Conservation (phyloP, 441 rosid genomes). For the Erodium chrysanthum region DNA sequence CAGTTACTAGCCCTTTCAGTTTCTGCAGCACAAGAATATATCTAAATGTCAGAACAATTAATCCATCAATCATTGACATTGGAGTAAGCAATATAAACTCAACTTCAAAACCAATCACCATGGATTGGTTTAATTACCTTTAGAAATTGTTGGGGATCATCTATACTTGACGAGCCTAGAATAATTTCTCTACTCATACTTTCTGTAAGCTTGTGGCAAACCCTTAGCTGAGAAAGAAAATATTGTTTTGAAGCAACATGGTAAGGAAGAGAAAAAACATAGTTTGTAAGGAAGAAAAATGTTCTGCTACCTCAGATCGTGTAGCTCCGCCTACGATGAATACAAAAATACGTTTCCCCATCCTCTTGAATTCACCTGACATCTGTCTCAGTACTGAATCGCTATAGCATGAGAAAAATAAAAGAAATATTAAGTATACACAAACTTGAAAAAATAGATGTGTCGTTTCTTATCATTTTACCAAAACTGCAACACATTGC, state of each 20-base stretch:
- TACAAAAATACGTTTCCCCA: slow-evolving; percentile 87
- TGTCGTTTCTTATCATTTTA: too few species aligned
- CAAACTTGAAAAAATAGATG: background rate
- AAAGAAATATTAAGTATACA: background rate
- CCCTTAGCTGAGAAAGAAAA: slow-evolving; percentile 52
- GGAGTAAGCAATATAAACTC: background rate
- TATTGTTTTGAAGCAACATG: background rate
- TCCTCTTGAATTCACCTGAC: slow-evolving; percentile 80
- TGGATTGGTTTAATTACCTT: slow-evolving; percentile 36
- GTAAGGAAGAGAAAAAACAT: background rate
- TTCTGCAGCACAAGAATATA: slow-evolving; percentile 42
- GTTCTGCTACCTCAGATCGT: slow-evolving; percentile 75
- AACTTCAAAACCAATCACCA: too few species aligned
- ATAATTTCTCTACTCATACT: slow-evolving; percentile 85
- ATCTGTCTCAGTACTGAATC: slow-evolving; percentile 68
- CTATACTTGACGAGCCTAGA: slow-evolving; percentile 82
- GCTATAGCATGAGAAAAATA: slow-evolving; percentile 23
- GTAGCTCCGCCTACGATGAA: slow-evolving; percentile 92
- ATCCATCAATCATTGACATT: background rate
- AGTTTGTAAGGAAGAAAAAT: background rate
- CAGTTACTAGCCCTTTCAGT: slow-evolving; percentile 49
- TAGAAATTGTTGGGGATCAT: slow-evolving; percentile 79
- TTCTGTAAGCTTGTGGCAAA: slow-evolving; percentile 75
- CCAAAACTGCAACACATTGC: too few species aligned
- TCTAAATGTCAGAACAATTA: background rate